These are phyloP conservation scores for Megacollybia marginata DNA, from an alignment of 768 basidiomycete species.

Conservation along the genomic window DNA sequence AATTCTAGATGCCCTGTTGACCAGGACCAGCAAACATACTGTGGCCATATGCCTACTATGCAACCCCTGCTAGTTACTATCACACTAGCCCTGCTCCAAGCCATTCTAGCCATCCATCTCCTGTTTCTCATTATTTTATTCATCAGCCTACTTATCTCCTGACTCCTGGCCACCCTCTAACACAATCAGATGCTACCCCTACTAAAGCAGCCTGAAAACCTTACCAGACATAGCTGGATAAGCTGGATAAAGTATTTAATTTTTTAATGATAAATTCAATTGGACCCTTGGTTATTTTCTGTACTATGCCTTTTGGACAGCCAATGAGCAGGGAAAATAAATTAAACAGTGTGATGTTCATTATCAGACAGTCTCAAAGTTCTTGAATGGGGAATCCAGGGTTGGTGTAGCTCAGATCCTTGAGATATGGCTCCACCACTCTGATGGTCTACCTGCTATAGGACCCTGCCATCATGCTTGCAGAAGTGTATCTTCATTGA, in stretches of 20 bases:
- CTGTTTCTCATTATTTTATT: too few species aligned
- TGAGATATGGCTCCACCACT: background rate
- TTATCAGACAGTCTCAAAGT: background rate
- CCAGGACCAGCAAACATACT: too few species aligned
- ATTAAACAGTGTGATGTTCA: background rate
- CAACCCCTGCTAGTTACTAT: too few species aligned
- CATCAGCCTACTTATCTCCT: too few species aligned
- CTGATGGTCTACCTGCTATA: background rate
- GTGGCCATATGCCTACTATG: too few species aligned
- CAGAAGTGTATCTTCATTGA: conserved; percentile 7
- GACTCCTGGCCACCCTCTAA: too few species aligned
- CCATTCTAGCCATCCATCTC: too few species aligned
- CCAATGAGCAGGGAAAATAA: background rate
- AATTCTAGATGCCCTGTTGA: too few species aligned
- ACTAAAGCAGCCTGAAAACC: background rate
- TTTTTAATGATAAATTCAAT: background rate
- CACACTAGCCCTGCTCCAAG: too few species aligned
- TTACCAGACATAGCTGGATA: background rate
- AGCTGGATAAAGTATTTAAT: background rate
- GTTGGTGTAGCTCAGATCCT: background rate
- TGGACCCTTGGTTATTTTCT: background rate
- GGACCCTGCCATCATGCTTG: conserved; percentile 2
- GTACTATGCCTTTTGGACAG: background rate
- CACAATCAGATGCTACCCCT: too few species aligned
- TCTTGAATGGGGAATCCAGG: background rate